Base-by-base conservation (phyloP, 139 green algal species). In the Chlamydomonas sp. region DNA sequence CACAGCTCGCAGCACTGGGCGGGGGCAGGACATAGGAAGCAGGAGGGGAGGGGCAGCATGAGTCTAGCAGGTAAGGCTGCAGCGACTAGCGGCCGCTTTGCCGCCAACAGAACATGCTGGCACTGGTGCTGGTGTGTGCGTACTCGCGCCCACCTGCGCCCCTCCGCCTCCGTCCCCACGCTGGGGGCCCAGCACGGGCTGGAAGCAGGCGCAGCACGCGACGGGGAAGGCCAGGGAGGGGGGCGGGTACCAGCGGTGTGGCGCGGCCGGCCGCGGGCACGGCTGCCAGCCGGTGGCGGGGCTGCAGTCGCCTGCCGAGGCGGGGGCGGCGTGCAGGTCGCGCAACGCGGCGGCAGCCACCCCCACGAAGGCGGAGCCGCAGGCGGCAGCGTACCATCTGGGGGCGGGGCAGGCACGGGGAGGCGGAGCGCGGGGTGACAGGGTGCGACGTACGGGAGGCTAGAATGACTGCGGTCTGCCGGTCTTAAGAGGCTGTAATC, bases 1-100 rank as follows among this genome's bases (percentile, higher is more conserved):
- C 95, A 97, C 5, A 93, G 84, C 66, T 91, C 85, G 73, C 95
- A 97, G 85, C 84, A 90, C 73, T 93, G 76, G 17, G 90, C 73
- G 57, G 4, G 3, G 49, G 76, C 15, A 57, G 12, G 71, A 17
- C 1, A 31, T 16, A 2, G 1, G 5, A 74, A 49, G 2, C 18
- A 57, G 1, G 17, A 76, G 71, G 31, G 31, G 31, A 49, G 31
- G 31, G 31, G 31, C 31, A 49, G 31, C 31, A 49, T 49, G 31
- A 49, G 31, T 49, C 31, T 49, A 49, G 31, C 31, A 49, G 31
- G 31, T 49, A 49, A 49, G 31, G 31, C 31, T 49, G 31, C 31
- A 49, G 31, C 31, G 31, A 49, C 31, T 49, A 49, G 31, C 31
- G 31, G 31, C 31, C 31, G 31, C 31, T 49, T 49, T 49, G 31